These are phyloP conservation scores for Teunomyces cretensis DNA, from an alignment of 805 yeast genomes.

Conservation along the genomic window DNA sequence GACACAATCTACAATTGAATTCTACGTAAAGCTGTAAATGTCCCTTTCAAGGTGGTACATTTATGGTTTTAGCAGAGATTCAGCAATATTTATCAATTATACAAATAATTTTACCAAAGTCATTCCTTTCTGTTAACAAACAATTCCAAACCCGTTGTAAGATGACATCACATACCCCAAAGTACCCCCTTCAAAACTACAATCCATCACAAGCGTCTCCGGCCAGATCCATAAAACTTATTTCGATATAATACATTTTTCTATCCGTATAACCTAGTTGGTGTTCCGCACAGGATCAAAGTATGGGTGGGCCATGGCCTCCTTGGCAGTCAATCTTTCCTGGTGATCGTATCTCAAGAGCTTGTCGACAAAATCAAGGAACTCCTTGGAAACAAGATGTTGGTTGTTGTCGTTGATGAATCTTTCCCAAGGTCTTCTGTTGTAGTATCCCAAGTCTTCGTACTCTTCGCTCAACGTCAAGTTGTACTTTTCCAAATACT, in stretches of 20 bases:
- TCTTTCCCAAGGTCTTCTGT: constrained; percentile 65
- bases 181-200: too few species aligned
- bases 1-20: too few species aligned
- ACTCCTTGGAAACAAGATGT: constrained; percentile 51
- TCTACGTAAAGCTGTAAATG: too few species aligned
- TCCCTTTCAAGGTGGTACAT: too few species aligned
- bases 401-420: constrained; percentile 58
- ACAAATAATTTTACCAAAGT: too few species aligned
- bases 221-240: too few species aligned
- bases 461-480: constrained; percentile 73
- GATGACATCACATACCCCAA: too few species aligned
- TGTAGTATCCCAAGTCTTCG: constrained; percentile 70
- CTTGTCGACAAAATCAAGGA: constrained; percentile 69
- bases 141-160: too few species aligned
- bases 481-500: constrained; percentile 66
- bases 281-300: constrained; percentile 40
- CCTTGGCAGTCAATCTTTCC: constrained; percentile 82
- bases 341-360: constrained; percentile 82
- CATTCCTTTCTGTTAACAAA: too few species aligned
- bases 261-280: constrained; percentile 1
- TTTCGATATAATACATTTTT: neutral
- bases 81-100: too few species aligned
- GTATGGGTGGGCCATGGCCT: constrained; percentile 78
- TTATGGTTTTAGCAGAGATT: too few species aligned
- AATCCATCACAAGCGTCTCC: too few species aligned